Evolutionary conservation across 352 stramenopile genomes (phyloP).

Genomic region (Phytophthora crassamura): DNA sequence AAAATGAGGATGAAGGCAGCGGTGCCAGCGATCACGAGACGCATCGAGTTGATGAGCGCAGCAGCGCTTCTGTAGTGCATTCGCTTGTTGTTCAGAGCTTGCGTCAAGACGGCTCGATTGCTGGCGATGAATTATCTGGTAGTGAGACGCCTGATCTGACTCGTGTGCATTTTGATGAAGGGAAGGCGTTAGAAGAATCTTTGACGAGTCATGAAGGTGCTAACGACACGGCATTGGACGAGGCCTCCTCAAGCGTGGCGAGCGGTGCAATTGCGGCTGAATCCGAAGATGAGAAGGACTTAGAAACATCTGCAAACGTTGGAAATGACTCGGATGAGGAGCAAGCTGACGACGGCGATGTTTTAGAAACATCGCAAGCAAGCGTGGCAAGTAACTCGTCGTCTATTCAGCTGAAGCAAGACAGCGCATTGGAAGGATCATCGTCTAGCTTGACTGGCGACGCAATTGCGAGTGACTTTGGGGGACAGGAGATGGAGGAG

Average conservation of each 20-base stretch:
- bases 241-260: neutral
- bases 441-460: too few relatives aligned
- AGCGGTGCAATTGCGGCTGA: neutral
- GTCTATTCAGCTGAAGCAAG: neutral
- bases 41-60: neutral
- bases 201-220: neutral
- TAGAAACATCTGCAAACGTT: too few relatives aligned
- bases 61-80: neutral
- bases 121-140: conserved; percentile 9
- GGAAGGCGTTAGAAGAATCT: conserved; percentile 3
- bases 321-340: too few relatives aligned
- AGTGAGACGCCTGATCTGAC: conserved; percentile 2
- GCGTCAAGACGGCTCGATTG: conserved; percentile 7
- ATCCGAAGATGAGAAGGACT: too few relatives aligned
- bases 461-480: too few relatives aligned
- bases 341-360: too few relatives aligned
- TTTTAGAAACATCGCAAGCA: too few relatives aligned
- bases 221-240: neutral
- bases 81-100: neutral
- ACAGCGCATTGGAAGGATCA: neutral
- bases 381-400: neutral
- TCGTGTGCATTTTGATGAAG: neutral
- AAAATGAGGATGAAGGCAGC: conserved; percentile 5
- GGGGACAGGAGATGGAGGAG: too few relatives aligned
- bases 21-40: neutral